These are phyloP conservation scores for Syzygium jambos DNA, from an alignment of 345 rosid species.

Conservation along the genomic window DNA sequence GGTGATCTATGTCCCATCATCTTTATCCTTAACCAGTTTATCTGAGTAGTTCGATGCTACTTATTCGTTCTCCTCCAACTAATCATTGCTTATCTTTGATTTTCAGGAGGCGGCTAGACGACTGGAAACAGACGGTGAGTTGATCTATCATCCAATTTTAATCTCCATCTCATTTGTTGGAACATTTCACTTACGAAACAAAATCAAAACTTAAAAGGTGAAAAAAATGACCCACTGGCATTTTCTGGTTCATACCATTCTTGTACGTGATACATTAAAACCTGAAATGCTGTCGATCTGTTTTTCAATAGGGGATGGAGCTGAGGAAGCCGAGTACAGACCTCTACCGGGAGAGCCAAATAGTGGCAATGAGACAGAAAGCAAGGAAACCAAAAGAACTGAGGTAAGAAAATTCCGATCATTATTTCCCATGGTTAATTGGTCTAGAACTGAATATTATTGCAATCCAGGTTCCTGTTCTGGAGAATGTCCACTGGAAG, in stretches of 20 bases:
- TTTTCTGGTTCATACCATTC: neutral
- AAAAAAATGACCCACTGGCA: neutral
- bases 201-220: neutral
- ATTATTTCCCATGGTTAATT: neutral
- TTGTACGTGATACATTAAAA: neutral
- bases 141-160: neutral
- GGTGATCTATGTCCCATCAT: neutral
- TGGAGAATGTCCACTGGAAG: constrained; percentile 32
- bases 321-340: constrained; percentile 16
- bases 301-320: constrained; percentile 10
- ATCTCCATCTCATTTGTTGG: neutral
- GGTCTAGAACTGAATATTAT: neutral
- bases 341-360: constrained; percentile 19
- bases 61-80: neutral
- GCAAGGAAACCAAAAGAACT: constrained; percentile 1
- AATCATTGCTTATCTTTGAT: neutral
- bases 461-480: constrained; percentile 15
- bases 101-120: constrained; percentile 21
- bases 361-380: neutral
- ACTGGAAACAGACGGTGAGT: constrained; percentile 18
- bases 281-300: neutral
- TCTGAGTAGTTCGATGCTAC: neutral
- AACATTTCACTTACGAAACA: neutral
- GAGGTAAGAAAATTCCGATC: constrained; percentile 12
- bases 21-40: neutral